phyloP scores from a whole-genome alignment of 2,329 filamentous ascomycete species.

The Arthroderma uncinatum region DNA sequence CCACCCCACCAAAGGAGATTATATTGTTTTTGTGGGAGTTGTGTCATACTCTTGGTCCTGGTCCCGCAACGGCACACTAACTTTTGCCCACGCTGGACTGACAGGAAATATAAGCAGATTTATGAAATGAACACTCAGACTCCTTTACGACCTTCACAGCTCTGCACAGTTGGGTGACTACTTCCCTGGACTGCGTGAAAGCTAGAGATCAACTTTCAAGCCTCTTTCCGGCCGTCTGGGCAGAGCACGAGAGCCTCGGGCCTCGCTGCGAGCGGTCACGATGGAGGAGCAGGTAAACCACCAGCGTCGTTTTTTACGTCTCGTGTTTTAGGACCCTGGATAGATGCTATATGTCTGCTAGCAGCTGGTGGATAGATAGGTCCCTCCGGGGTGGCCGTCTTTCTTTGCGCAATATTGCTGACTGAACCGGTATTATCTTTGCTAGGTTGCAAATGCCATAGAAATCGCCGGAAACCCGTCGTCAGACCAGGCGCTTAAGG shows the following conservation, averaged over 20 bases:
- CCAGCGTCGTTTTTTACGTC: neutral
- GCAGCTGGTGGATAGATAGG: neutral
- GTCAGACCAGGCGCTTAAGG: slow-evolving; percentile 63
- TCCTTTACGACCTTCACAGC: neutral
- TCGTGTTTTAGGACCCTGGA: neutral
- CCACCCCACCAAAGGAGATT: neutral
- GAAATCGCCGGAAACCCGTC: slow-evolving; percentile 79
- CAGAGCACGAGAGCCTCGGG: slow-evolving; percentile 1
- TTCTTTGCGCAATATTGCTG: neutral
- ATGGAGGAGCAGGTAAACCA: slow-evolving; percentile 36
- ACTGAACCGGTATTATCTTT: neutral
- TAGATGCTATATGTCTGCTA: slow-evolving; percentile 4
- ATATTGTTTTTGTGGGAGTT: neutral
- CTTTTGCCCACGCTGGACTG: neutral
- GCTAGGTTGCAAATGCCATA: slow-evolving; percentile 83
- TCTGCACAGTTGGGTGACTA: slow-evolving; percentile 4
- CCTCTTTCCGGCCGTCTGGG: neutral
- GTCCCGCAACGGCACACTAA: slow-evolving; percentile 4
- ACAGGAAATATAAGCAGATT: neutral
- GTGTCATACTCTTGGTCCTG: slow-evolving; percentile 1
- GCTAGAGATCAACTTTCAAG: neutral
- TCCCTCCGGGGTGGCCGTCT: slow-evolving; percentile 10
- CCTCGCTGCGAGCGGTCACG: slow-evolving; percentile 25
- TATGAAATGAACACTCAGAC: slow-evolving; percentile 1
- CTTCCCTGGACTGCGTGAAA: neutral